These are phyloP conservation scores for Mikania micrantha DNA, from an alignment of 129 eudicot species.

Conservation along the genomic window DNA sequence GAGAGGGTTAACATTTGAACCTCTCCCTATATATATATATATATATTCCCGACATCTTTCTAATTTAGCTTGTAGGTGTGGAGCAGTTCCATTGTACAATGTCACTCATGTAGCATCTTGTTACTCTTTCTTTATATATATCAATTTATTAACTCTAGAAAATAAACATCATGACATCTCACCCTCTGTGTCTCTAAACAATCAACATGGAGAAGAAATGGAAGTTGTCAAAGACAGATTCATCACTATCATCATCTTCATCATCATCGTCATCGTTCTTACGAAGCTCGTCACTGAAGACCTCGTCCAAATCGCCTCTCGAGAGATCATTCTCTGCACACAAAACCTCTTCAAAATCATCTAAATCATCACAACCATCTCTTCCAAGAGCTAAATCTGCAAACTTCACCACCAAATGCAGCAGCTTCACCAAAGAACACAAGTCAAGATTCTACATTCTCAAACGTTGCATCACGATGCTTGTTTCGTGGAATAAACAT, in stretches of 20 bases:
- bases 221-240: slow-evolving; percentile 35
- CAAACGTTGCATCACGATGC: slow-evolving; percentile 52
- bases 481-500: slow-evolving; percentile 42
- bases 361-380: slow-evolving; percentile 24
- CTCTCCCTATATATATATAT: neutral
- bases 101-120: neutral
- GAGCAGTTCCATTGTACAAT: neutral
- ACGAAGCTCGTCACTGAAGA: slow-evolving; percentile 31
- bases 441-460: slow-evolving; percentile 50
- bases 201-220: slow-evolving; percentile 35
- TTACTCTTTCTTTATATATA: neutral
- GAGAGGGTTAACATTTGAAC: too few relatives aligned
- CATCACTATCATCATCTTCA: slow-evolving; percentile 14
- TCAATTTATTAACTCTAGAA: neutral
- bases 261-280: slow-evolving; percentile 22
- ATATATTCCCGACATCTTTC: neutral
- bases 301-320: slow-evolving; percentile 15
- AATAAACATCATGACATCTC: neutral
- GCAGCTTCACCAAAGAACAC: slow-evolving; percentile 52
- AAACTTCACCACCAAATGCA: slow-evolving; percentile 40
- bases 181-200: neutral
- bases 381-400: slow-evolving; percentile 27
- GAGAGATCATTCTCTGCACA: slow-evolving; percentile 23
- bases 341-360: slow-evolving; percentile 22
- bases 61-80: neutral